phyloP scores from a whole-genome alignment of 2,329 filamentous ascomycete species.

The Aureobasidium sp. region DNA sequence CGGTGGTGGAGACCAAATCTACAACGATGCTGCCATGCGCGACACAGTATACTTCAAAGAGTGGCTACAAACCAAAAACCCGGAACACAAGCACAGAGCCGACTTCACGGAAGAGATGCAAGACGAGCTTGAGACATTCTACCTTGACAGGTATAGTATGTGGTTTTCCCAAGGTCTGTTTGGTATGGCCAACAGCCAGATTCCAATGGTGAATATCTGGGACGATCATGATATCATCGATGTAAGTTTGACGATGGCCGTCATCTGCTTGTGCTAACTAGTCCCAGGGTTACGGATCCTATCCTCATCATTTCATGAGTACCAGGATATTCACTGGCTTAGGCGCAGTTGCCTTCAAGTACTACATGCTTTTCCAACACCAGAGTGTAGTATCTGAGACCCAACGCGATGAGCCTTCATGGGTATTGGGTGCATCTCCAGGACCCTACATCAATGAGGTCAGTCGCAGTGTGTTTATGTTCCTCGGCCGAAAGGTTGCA shows the following conservation, averaged over 20 bases:
- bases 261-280: neutral
- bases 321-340: conserved; percentile 83
- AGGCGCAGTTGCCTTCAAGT: conserved; percentile 91
- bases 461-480: conserved; percentile 80
- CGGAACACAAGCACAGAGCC: conserved; percentile 67
- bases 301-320: conserved; percentile 84
- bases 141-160: conserved; percentile 77
- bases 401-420: conserved; percentile 77
- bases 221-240: conserved; percentile 70
- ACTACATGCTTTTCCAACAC: conserved; percentile 97
- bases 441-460: conserved; percentile 86
- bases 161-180: conserved; percentile 98
- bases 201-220: conserved; percentile 97
- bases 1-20: conserved; percentile 93
- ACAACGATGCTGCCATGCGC: conserved; percentile 77
- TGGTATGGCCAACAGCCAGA: conserved; percentile 84
- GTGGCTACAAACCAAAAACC: conserved; percentile 77
- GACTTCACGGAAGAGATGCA: conserved; percentile 77
- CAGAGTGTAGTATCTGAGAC: conserved; percentile 79
- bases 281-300: conserved; percentile 79
- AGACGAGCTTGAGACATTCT: conserved; percentile 79
- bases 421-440: conserved; percentile 69
- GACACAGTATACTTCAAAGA: conserved; percentile 69
- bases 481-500: conserved; percentile 67
- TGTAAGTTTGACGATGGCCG: conserved; percentile 22